Evolutionary conservation across 257 asterid genomes (phyloP), one percentile per base, ranked within the genome.

Genomic region (Gentiana macrophylla): DNA sequence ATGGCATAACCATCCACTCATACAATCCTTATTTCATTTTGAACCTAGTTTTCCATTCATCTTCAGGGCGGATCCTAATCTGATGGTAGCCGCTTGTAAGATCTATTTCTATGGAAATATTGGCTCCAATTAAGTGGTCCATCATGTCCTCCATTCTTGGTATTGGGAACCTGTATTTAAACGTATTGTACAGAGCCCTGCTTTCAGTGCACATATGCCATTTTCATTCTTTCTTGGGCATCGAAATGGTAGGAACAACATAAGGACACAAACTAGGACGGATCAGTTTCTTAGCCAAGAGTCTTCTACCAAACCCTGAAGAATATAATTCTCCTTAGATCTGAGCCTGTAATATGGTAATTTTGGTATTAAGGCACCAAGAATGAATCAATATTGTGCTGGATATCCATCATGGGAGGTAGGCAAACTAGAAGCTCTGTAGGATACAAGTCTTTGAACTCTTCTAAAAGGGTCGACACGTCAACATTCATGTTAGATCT

Each of bases 11-110:
- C 24, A 24, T 24, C 24, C 24, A 24, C 24, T 24, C 24, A 24
- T 24, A 24, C 24, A 45, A 45, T 6, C 49, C 49, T 6, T 8
- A 4, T 49, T 49, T 49, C 4, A 3, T 49, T n/a, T 49, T 49
- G 10, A 49, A 49, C 12, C 52, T 0, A 1, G 61, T 62, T 32
- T 53, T 62, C 60, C 67, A 53, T 24, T 24, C 24, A 24, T 24
- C 24, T 24, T 24, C 24, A 24, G 24, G 24, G 24, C 24, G 24
- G 24, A 53, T 53, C 2, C 37, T 36, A 24, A 62, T 53, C 13
- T 62, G 52, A 33, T 62, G 55, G 10, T 62, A 54, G 0, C 53
- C 67, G 35, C 54, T 44, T 12, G 32, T 6, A 1, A 62, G 10
- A n/a, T 53, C 32, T 4, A 62, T 53, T 8, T 53, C 2, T 51